Percentiles rank a stretch among this genome's conserved stretches.
Evolutionary conservation across 2,329 filamentous ascomycete genomes (phyloP).

Genomic region (Sporothrix humicola): DNA sequence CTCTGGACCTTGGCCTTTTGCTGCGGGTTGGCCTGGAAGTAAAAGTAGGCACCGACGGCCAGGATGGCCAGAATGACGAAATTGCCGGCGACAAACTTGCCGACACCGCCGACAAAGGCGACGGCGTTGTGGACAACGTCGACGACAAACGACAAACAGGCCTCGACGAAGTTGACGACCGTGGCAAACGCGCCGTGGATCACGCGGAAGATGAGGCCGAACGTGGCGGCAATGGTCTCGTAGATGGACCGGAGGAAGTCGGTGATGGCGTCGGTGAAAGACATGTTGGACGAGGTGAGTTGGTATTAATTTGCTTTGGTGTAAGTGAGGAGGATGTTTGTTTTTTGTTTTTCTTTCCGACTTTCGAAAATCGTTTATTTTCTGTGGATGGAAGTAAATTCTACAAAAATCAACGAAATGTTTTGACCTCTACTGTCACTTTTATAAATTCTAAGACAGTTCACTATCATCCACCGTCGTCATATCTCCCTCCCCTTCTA

Average conservation of each 20-base stretch:
- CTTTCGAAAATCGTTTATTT: neutral
- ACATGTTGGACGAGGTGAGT: neutral
- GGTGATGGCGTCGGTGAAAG: constrained; percentile 22
- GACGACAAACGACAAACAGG: neutral
- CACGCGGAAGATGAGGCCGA: constrained; percentile 25
- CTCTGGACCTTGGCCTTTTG: constrained; percentile 22
- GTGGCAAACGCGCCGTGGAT: constrained; percentile 1
- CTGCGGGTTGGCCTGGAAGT: constrained; percentile 15
- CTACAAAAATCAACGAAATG: neutral
- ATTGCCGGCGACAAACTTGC: constrained; percentile 27
- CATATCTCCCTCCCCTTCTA: neutral
- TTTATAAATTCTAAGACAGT: neutral
- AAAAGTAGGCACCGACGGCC: constrained; percentile 11
- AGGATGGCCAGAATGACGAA: constrained; percentile 21
- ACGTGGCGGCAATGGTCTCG: constrained; percentile 16
- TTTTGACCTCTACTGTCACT: neutral
- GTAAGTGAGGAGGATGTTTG: neutral
- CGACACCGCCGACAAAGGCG: constrained; percentile 20
- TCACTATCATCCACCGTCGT: neutral
- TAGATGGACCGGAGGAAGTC: constrained; percentile 29
- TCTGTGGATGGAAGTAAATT: neutral
- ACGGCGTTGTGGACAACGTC: neutral
- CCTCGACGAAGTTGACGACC: constrained; percentile 6
- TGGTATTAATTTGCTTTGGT: neutral
- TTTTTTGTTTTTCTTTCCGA: neutral